Evolutionary conservation across 805 yeast species (phyloP).

Genomic region (Spathaspora gorwiae): DNA sequence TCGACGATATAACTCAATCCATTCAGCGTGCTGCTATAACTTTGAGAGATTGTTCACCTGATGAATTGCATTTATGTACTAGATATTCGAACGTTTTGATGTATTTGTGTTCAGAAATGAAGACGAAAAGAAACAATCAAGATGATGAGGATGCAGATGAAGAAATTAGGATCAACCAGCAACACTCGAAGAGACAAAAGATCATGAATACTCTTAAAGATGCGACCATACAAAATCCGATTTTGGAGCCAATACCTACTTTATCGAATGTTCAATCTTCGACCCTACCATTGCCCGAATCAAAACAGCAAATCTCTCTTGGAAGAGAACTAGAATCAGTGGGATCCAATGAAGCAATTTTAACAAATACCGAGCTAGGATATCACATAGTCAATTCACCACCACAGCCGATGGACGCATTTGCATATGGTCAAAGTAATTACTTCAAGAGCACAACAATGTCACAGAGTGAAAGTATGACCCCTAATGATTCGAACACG

Average conservation of each 20-base stretch:
- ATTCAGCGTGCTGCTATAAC: slow-evolving; percentile 71
- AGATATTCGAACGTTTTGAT: slow-evolving; percentile 72
- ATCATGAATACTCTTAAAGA: not conserved
- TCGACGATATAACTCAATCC: slow-evolving; percentile 63
- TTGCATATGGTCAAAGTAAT: not conserved
- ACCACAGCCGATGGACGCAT: not conserved
- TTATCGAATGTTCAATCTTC: not conserved
- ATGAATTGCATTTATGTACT: slow-evolving; percentile 79
- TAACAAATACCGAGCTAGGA: not conserved
- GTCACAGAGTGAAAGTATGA: slow-evolving; percentile 5
- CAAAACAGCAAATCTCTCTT: not conserved
- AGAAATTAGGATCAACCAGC: not conserved
- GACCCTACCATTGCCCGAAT: not conserved
- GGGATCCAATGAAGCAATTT: not conserved
- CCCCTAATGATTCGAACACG: slow-evolving; percentile 9
- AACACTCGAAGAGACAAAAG: not conserved
- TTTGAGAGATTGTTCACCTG: slow-evolving; percentile 80
- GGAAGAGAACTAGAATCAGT: not conserved
- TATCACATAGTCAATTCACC: not conserved
- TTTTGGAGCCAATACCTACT: not conserved
- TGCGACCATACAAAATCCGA: not conserved
- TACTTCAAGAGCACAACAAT: not conserved
- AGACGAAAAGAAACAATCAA: slow-evolving; percentile 32
- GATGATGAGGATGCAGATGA: slow-evolving; percentile 8
- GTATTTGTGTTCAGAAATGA: slow-evolving; percentile 74